Evolutionary conservation across 2,329 filamentous ascomycete species (phyloP).

Genomic region (Botrytis fabae): DNA sequence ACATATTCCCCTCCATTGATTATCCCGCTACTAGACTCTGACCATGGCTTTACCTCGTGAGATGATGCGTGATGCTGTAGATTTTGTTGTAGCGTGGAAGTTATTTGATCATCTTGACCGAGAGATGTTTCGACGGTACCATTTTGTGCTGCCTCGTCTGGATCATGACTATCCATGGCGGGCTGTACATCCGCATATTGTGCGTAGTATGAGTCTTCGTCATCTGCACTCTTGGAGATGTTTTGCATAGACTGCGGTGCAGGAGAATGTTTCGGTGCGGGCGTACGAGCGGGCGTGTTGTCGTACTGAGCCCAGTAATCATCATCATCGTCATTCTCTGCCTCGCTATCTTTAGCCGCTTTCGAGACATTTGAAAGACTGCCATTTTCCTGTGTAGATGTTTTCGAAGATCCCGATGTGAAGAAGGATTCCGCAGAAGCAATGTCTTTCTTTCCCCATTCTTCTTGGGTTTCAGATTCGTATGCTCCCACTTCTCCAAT

Average conservation of each 20-base stretch:
- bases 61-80: conserved; percentile 28
- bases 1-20: conserved; percentile 37
- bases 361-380: neutral
- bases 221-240: conserved; percentile 39
- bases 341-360: neutral
- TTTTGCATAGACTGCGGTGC: conserved; percentile 47
- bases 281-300: conserved; percentile 65
- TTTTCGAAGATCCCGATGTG: conserved; percentile 34
- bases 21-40: conserved; percentile 20
- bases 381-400: conserved; percentile 6
- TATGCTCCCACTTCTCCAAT: conserved; percentile 67
- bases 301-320: conserved; percentile 82
- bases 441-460: conserved; percentile 54
- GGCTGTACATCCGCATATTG: conserved; percentile 78
- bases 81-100: conserved; percentile 35
- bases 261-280: conserved; percentile 61
- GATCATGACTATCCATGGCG: conserved; percentile 77
- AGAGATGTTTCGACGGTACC: conserved; percentile 48
- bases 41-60: conserved; percentile 11
- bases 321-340: conserved; percentile 68
- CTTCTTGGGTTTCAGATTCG: conserved; percentile 53
- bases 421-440: conserved; percentile 62
- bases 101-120: conserved; percentile 44
- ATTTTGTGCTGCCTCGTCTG: conserved; percentile 61
- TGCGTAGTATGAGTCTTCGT: conserved; percentile 72